Base-by-base conservation (phyloP, 2,329 filamentous ascomycete species). In the Ophiostoma sp. region DNA sequence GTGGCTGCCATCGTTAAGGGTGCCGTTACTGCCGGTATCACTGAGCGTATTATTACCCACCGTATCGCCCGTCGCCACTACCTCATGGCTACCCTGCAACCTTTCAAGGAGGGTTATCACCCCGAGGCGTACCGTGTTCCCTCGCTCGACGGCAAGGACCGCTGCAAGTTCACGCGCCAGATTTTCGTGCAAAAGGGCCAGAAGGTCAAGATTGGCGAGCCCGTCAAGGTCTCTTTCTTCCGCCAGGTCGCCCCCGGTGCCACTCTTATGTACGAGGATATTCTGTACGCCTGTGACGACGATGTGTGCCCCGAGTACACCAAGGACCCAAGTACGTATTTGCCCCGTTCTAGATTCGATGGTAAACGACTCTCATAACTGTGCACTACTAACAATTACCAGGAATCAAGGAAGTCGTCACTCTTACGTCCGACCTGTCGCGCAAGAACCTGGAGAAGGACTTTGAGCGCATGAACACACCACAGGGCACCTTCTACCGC, bases 321-420 rank as follows among this genome's bases (percentile, higher is more conserved):
- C 78, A 99, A 98, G 83, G 96, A 99, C 89, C 95, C 96, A 78
- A 93, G 96, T 97, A 91, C 91, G 95, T 93, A 76, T 57, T 36
- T 45, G 7, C 19, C 63, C 69, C 69, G 39, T 22, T 36, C 31
- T 22, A 1, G 7, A 17, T 1, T 15, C 4, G 17, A 50, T 57
- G 15, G 33, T 36, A 8, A 8, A 36, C 4, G n/a, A 33, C 9
- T 11, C 6, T 42, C 11, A 6, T 15, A 19, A 25, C 7, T 42
- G 25, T 19, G 0, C 5, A 36, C 61, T n/a, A 25, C 73, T 73
- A 71, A 57, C 55, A 59, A 61, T 2, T 22, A 11, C 22, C 39
- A 98, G 95, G 95, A 78, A 98, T 98, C 89, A 98, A 98, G 88
- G 96, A 98, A 84, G 94, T 98, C 73, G 96, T 98, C 76, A 99